Conservation (phyloP, 345 rosid species). For the rapeseed (Brassica napus) region DNA sequence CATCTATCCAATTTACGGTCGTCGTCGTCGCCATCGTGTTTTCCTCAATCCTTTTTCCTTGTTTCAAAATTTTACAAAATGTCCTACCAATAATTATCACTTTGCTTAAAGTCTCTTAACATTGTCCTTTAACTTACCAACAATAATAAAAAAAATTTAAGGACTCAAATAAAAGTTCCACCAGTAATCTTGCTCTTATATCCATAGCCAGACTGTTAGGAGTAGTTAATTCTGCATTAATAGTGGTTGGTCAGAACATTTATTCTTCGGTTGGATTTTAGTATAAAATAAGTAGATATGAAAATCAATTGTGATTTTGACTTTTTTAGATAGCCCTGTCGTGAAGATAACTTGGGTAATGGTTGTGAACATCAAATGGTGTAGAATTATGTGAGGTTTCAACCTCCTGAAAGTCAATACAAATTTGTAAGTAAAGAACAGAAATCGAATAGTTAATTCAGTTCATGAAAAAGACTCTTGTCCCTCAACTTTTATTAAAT, state of each 20-base stretch:
- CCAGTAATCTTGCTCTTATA: not conserved
- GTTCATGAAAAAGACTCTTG: not conserved
- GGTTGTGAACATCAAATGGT: not conserved
- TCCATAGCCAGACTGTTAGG: conserved; percentile 20
- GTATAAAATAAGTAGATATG: not conserved
- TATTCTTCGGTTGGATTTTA: not conserved
- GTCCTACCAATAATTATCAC: too few relatives aligned
- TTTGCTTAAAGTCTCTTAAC: too few relatives aligned
- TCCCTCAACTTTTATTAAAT: not conserved
- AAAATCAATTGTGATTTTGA: not conserved
- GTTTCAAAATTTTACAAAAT: too few relatives aligned
- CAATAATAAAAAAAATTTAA: too few relatives aligned
- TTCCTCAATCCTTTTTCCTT: too few relatives aligned
- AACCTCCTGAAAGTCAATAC: not conserved
- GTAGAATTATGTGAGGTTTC: not conserved
- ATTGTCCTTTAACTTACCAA: too few relatives aligned
- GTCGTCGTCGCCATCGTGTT: too few relatives aligned
- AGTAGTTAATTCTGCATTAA: not conserved
- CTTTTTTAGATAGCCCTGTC: not conserved
- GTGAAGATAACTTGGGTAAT: not conserved
- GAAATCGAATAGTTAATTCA: not conserved
- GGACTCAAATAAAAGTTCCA: too few relatives aligned
- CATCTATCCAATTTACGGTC: too few relatives aligned
- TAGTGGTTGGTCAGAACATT: not conserved
- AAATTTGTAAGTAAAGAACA: not conserved